Evolutionary conservation across 192 early-diverging fungal species (phyloP), one percentile per base, ranked within the genome.

Genomic region (Backusella tarrabulga): DNA sequence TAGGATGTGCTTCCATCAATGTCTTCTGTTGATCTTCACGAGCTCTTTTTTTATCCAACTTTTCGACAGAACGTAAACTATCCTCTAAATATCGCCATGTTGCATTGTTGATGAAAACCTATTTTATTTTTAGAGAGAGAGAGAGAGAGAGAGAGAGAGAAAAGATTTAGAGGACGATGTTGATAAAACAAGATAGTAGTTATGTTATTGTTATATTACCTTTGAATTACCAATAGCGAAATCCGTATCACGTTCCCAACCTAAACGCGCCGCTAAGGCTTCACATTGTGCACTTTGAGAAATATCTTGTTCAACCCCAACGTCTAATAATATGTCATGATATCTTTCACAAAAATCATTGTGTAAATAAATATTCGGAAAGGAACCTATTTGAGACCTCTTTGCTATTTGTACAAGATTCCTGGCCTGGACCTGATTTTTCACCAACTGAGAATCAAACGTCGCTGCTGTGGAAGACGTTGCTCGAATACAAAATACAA

Each of bases 41-140:
- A 15, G 38, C 52, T n/a, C 41, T 70, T 32, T 41, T 52, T 82
- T 90, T 84, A 42, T 91, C 87, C 52, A 87, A 85, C 34, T 86
- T 88, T 75, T 96, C 93, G 26, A 84, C 73, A 63, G 85, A 88
- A 32, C 92, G 88, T 73, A 98, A 90, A 29, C 84, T 85, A 75
- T 92, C 91, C 80, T 98, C 97, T 29, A 98, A 88, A 68, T 89
- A 86, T 69, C 93, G 89, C 97, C 96, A 98, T n/a, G 88, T 87
- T 8, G 40, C 75, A 76, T 95, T 95, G 77, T 87, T 88, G 34
- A 98, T 77, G 73, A 91, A 97, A 14, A 93, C 82, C 73, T 92
- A 87, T 41, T 68, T 23, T 11, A 11, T 36, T 68, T 34, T 42
- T 15, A 26, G 14, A 46, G 15, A 71, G 66, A 38, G 60, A 42